A percentile compares a stretch with the other conserved stretches of the same genome.
Evolutionary conservation across 352 stramenopile genomes (phyloP).

Genomic region (Phytophthora crassamura): DNA sequence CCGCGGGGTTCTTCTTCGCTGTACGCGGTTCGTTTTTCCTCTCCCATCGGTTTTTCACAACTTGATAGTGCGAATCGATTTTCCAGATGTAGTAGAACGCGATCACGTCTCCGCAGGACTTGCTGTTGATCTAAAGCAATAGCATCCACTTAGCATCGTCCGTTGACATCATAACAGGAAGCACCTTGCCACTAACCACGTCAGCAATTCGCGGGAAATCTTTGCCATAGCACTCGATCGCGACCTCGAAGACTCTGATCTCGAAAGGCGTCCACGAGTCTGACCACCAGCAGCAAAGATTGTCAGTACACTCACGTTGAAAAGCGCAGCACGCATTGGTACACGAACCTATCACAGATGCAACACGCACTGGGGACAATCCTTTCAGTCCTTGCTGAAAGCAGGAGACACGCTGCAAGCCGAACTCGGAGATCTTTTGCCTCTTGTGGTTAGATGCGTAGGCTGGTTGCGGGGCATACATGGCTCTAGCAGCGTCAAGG

Average conservation of each 20-base stretch:
- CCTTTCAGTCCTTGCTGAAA: constrained; percentile 63
- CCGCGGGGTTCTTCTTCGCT: constrained; percentile 30
- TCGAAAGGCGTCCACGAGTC: constrained; percentile 84
- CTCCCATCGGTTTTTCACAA: constrained; percentile 82
- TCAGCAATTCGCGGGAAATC: constrained; percentile 78
- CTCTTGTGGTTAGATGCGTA: constrained; percentile 56
- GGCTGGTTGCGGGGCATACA: constrained; percentile 51
- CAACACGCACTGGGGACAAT: constrained; percentile 54
- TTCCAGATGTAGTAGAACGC: constrained; percentile 92
- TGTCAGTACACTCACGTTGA: constrained; percentile 4
- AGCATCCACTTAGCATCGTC: not conserved
- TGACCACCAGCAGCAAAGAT: constrained; percentile 19
- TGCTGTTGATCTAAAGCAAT: constrained; percentile 59
- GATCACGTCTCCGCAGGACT: constrained; percentile 76
- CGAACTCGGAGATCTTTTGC: constrained; percentile 59
- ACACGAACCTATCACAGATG: constrained; percentile 52
- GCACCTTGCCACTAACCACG: constrained; percentile 46
- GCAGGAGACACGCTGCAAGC: constrained; percentile 52
- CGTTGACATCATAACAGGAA: not conserved
- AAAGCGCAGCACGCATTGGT: not conserved
- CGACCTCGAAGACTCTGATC: constrained; percentile 84
- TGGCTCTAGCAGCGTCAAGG: constrained; percentile 58
- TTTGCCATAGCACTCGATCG: constrained; percentile 88
- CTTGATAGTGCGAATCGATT: constrained; percentile 84
- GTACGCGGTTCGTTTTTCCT: constrained; percentile 46